Evolutionary conservation across 306 rosid species (phyloP), one percentile per base, ranked within the genome.

Genomic region (Prunus mongolica): DNA sequence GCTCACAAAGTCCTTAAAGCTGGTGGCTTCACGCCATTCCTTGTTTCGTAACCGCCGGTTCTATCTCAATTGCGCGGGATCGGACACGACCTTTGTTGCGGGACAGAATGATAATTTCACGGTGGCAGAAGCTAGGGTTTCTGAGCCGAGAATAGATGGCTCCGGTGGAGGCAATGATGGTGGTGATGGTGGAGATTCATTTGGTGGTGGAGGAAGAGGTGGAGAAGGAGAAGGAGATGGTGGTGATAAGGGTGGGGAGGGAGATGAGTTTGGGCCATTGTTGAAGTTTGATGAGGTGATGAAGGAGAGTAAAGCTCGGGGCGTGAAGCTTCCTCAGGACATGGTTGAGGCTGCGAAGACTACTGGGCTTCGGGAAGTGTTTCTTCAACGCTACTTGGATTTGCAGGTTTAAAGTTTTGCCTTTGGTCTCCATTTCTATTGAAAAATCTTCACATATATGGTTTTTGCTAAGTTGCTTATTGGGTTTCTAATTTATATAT

Each of bases 321-420:
- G 93, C 30, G 89, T 86, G 57, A 80, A 51, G 72, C 85, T 93
- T 51, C 97, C 98, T 75, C n/a, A 68, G 9, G 97, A 93, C 81
- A 88, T 91, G 96, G 58, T 85, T 30, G 92, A 89, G 82, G 96
- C 97, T 0, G 98, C 97, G 1, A 83, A 84, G 80, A 82, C 76
- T 22, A 81, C 81, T 0, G 96, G 97, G 64, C 84, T 94, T 67
- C 87, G 96, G 38, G 82, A 85, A 82, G 81, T 81, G 72, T 91
- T 93, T 75, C 93, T 94, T 76, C 85, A 73, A 27, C 93, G 97
- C 41, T 90, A 88, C 72, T 86, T 94, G 85, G 88, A 92, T 16
- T 82, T 90, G 72, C 91, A 89, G 89, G 98, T 86, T 63, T 6
- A 44, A 65, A 65, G 38, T 32, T 19, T 65, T 34, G 15, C 69